Conservation (phyloP, 2,329 filamentous ascomycete genomes). For the Aspergillus spinulosporus region DNA sequence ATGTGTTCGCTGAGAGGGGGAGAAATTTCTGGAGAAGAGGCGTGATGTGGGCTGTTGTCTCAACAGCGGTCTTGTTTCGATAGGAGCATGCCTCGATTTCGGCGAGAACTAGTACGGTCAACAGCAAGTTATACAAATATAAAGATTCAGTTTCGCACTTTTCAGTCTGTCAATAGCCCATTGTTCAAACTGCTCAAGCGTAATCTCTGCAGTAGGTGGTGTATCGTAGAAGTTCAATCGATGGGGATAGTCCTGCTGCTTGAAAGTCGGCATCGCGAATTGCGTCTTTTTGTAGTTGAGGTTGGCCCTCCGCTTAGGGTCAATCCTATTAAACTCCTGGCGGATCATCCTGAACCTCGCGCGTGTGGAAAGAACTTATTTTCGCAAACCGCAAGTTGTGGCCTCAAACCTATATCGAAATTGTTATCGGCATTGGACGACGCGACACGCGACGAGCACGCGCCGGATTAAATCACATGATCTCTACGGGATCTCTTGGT, state of each 20-base stretch:
- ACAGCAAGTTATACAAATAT: not conserved
- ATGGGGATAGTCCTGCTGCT: constrained; percentile 76
- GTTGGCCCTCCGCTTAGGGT: constrained; percentile 71
- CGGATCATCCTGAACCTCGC: constrained; percentile 42
- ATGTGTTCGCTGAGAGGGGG: constrained; percentile 74
- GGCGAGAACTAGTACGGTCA: constrained; percentile 36
- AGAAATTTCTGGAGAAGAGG: constrained; percentile 85
- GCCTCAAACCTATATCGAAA: not conserved
- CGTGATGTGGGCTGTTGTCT: constrained; percentile 81
- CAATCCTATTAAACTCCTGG: constrained; percentile 46
- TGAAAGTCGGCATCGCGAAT: constrained; percentile 75
- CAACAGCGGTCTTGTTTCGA: constrained; percentile 80
- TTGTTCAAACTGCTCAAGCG: constrained; percentile 95
- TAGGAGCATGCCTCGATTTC: constrained; percentile 87
- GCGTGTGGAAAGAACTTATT: not conserved
- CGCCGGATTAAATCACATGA: not conserved
- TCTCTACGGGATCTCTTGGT: not conserved
- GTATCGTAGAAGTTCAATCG: constrained; percentile 89
- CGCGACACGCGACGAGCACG: not conserved
- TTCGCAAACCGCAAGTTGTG: not conserved
- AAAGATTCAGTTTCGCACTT: constrained; percentile 51
- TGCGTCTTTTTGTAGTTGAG: constrained; percentile 82
- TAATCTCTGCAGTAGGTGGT: constrained; percentile 90
- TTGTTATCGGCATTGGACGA: not conserved
- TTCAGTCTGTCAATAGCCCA: constrained; percentile 94